phyloP scores from a whole-genome alignment of 140 eudicot genomes.

The Bidens hawaiensis region DNA sequence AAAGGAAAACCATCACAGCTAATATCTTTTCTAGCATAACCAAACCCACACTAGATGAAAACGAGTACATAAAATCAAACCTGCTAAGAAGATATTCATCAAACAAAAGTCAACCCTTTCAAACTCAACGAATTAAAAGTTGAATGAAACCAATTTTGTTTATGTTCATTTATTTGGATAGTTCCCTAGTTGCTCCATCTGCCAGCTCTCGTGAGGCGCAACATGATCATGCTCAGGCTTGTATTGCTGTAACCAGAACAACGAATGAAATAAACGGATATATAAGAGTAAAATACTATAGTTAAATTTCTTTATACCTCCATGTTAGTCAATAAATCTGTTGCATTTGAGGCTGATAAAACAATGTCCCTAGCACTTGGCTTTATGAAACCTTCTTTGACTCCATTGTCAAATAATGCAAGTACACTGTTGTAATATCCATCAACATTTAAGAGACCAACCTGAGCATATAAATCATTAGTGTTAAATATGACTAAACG shows the following conservation, averaged over 20 bases:
- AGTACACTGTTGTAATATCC: no score
- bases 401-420: no score
- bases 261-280: neutral
- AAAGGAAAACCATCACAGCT: no score
- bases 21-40: constrained; percentile 15
- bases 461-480: constrained; percentile 33
- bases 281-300: neutral
- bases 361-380: constrained; percentile 77
- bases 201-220: constrained; percentile 96
- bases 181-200: constrained; percentile 70
- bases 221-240: constrained; percentile 54
- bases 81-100: no score
- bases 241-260: constrained; percentile 44
- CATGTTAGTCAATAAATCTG: constrained; percentile 65
- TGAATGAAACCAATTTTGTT: constrained; percentile 26
- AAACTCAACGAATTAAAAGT: constrained; percentile 24
- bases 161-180: constrained; percentile 37
- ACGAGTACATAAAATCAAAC: no score
- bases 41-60: constrained; percentile 24
- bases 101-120: no score
- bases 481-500: neutral
- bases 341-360: constrained; percentile 73
- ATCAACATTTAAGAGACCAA: constrained; percentile 85
- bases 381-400: no score
- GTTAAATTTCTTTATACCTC: constrained; percentile 46